Evolutionary conservation across 768 basidiomycete genomes (phyloP), one percentile per base, ranked within the genome.

Genomic region (Mycena olivaceomarginata): DNA sequence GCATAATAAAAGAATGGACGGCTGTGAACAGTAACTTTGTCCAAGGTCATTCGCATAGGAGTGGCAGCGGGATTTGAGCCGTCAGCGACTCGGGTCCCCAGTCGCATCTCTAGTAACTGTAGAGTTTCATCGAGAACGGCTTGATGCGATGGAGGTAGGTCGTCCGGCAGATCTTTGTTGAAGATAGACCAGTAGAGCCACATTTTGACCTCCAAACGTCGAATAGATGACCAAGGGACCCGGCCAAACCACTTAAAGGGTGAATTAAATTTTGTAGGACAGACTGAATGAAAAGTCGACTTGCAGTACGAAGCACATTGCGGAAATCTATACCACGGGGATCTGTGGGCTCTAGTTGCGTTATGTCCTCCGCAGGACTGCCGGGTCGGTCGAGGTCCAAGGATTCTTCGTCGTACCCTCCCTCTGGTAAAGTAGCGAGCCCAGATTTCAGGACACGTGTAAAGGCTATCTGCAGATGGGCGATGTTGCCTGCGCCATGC

Each of bases 121-220:
- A 97, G 78, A 2, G 92, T 91, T 51, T 92, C 88, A 46, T 93
- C 88, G n/a, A 98, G 79, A 18, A 91, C 88, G 9, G 82, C 83
- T 40, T 85, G 87, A 66, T 92, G 91, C 4, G 85, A 75, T 13
- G 86, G 83, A 2, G 92, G 85, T 20, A 95, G 83, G 40, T 84
- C 69, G 13, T 92, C 81, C 18, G 93, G 93, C 43, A 95, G 86
- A 51, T 92, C 88, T 6, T 90, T 87, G 81, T 94, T 94, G 84
- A 93, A 97, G 81, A 95, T 93, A 31, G 92, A 90, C 96, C 97
- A 98, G 72, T 95, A 93, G 41, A 98, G 86, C 95, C 96, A 98
- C 75, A 91, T 87, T 56, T 89, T 89, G 72, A 96, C 86, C 82
- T 96, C 92, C 51, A 90, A 86, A 20, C 87, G 88, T 59, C 88